Evolutionary conservation across 108 stramenopile species (phyloP).

Genomic region (Skeletonema potamos): DNA sequence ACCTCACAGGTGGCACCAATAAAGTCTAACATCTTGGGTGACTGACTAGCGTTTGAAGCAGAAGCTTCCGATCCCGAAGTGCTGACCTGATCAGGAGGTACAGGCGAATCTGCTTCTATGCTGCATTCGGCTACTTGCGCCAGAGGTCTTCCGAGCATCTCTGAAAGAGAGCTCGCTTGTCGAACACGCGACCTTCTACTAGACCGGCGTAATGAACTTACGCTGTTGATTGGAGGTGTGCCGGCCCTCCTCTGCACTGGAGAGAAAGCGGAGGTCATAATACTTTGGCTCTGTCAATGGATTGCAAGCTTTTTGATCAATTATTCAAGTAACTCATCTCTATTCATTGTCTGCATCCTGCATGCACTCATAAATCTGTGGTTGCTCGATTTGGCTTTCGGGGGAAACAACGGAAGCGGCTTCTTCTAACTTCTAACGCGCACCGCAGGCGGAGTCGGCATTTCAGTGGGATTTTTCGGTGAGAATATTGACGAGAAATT

Average conservation of each 20-base stretch:
- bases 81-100: neutral
- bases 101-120: neutral
- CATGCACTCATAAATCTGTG: too few relatives aligned
- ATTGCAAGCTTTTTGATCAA: neutral
- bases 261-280: neutral
- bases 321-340: too few relatives aligned
- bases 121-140: neutral
- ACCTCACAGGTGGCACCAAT: conserved; percentile 32
- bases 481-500: too few relatives aligned
- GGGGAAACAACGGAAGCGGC: too few relatives aligned
- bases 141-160: neutral
- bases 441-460: too few relatives aligned
- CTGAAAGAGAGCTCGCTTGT: neutral
- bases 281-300: neutral
- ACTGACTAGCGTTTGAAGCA: conserved; percentile 12
- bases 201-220: neutral
- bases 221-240: neutral
- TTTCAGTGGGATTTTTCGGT: too few relatives aligned
- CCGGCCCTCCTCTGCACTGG: neutral
- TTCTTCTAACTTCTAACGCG: too few relatives aligned
- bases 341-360: too few relatives aligned
- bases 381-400: too few relatives aligned
- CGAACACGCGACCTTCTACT: neutral
- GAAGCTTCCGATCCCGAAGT: conserved; percentile 31
- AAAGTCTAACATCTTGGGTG: conserved; percentile 20